Base-by-base conservation (phyloP, 1,284 basidiomycete species). In the Ganoderma lucidum region DNA sequence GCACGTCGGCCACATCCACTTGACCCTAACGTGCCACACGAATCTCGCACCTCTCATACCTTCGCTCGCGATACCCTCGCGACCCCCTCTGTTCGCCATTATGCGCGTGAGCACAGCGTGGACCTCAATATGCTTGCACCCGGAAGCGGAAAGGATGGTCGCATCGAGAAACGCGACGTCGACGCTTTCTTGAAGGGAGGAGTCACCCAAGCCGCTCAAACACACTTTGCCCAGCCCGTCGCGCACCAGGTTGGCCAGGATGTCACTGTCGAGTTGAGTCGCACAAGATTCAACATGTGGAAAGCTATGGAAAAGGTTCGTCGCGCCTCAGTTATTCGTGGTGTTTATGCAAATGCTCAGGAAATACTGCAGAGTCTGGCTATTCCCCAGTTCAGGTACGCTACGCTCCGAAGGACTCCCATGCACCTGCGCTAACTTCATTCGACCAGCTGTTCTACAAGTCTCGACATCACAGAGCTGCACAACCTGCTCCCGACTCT, bases 231-330 rank as follows among this genome's bases (percentile, higher is more conserved):
- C 64, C 1, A 62, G 42, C 55, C 70, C 17, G 45, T 68, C 56
- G 56, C 71, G 1, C 65, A 70, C 9, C 79, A 75, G 17, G 77
- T 84, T 45, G 72, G 30, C 32, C 61, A 69, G 48, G 88, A 91
- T 59, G 81, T 86, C 14, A 83, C 90, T 1, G 87, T 95, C 3
- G 92, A 94, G 68, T 84, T 96, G 64, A 92, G 92, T 19, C 84
- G 94, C 73, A 96, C 93, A 10, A 84, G 95, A 68, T 89, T 91
- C 78, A 90, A 89, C 48, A 96, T 96, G 94, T 96, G 89, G 88
- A 93, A 93, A 74, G 93, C 93, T 1, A 95, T 96, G 93, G 87
- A 85, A 28, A 92, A 91, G 86, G 93, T 90, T 64, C 12, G 79
- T 75, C 45, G 45, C 12, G 70, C 41, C 8, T 53, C 12, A 1